A percentile compares a stretch with the other conserved stretches of the same genome.
phyloP scores from a whole-genome alignment of 345 rosid species.

The Barbarea vulgaris region DNA sequence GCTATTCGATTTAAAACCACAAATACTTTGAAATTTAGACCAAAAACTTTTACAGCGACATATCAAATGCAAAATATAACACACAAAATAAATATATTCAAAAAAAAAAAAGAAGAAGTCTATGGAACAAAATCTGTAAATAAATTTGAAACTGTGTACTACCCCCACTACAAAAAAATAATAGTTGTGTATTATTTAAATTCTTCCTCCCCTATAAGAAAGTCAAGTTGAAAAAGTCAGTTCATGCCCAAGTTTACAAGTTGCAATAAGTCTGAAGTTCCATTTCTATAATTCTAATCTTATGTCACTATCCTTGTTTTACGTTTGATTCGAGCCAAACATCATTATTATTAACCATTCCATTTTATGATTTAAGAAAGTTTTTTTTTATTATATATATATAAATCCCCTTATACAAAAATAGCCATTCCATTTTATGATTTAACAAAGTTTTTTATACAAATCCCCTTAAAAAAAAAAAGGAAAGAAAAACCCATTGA shows the following conservation, averaged over 20 bases:
- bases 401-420: not conserved
- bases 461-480: not conserved
- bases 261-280: constrained; percentile 9
- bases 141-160: not conserved
- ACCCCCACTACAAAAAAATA: not conserved
- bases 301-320: constrained; percentile 10
- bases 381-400: too few relatives aligned
- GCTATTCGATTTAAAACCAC: not conserved
- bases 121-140: not conserved
- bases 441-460: not conserved
- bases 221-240: constrained; percentile 42
- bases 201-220: not conserved
- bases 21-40: not conserved
- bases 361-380: not conserved
- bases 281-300: not conserved
- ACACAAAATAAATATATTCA: not conserved
- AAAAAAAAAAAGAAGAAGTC: not conserved
- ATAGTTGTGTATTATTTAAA: not conserved
- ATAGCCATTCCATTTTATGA: constrained; percentile 8
- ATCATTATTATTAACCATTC: constrained; percentile 20
- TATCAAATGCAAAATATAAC: not conserved
- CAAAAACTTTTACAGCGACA: not conserved
- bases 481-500: constrained; percentile 19
- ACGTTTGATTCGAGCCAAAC: constrained; percentile 37
- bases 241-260: constrained; percentile 27